Evolutionary conservation across 1,284 basidiomycete genomes (phyloP), one percentile per base, ranked within the genome.

Genomic region (Lignosus rhinocerotis): DNA sequence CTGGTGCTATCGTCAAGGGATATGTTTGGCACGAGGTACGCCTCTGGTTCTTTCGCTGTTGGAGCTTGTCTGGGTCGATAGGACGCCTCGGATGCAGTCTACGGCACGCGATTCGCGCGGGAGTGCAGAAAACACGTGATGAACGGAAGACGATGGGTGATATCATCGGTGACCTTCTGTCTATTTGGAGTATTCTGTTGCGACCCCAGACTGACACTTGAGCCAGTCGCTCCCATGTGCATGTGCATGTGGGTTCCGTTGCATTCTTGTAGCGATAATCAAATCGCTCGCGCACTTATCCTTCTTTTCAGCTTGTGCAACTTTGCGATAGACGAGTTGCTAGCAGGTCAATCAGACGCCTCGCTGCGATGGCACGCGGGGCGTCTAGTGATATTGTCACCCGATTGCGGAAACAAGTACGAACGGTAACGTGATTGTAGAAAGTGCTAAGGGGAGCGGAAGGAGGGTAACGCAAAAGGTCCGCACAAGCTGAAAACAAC

Each of bases 141-240:
- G 25, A 14, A 30, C 7, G 30, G 51, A 51, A 46, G 58, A 53
- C 56, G 56, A 14, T 30, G 50, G 51, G 56, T 63, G 62, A 63
- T 61, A 56, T 54, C 62, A 57, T 60, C 36, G 51, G 25, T 39
- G 51, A 30, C 39, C 31, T 55, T 52, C 47, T 52, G 14, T 16
- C 12, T 42, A 44, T 30, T 43, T n/a, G 50, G 53, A 36, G 21
- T 25, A n/a, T n/a, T n/a, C 32, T 34, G 36, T 17, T 47, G 44
- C n/a, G 33, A 21, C n/a, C 53, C 46, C 33, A 44, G 55, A 42
- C 30, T 11, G 51, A 51, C 45, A 9, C 30, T 34, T 48, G 17
- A 32, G 51, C 12, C 39, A 21, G 33, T 46, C 36, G n/a, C 45
- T 50, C 12, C 59, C 62, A 63, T 63, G 59, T 58, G 62, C 33